Percentiles rank a stretch among this genome's conserved stretches.
phyloP scores from a whole-genome alignment of 2,329 filamentous ascomycete species.

The Penicillium janthinellum region DNA sequence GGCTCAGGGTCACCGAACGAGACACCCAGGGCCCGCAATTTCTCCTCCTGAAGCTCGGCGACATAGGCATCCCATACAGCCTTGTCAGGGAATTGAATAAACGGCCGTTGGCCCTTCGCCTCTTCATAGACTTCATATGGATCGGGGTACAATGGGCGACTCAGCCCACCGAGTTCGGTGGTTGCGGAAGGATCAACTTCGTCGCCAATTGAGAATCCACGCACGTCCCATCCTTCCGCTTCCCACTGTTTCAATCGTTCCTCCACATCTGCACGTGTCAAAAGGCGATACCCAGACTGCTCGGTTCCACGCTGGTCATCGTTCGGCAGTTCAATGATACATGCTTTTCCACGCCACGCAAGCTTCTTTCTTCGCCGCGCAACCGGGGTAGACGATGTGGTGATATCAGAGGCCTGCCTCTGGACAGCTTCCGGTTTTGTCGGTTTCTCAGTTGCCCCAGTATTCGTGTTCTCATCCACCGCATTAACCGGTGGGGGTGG shows the following conservation, averaged over 20 bases:
- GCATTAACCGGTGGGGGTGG: constrained; percentile 38
- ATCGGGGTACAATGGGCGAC: constrained; percentile 48
- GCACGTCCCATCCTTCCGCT: constrained; percentile 46
- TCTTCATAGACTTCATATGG: constrained; percentile 41
- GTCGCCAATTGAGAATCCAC: constrained; percentile 43
- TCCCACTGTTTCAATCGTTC: constrained; percentile 45
- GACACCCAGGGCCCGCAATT: constrained; percentile 87
- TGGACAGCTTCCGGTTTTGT: constrained; percentile 15
- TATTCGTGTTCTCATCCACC: constrained; percentile 4
- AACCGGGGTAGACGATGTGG: constrained; percentile 30
- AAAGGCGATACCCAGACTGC: constrained; percentile 38
- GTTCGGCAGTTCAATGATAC: constrained; percentile 68
- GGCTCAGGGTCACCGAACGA: constrained; percentile 75
- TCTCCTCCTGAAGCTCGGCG: constrained; percentile 81
- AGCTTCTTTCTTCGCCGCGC: constrained; percentile 66
- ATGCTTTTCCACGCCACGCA: constrained; percentile 73
- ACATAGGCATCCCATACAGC: constrained; percentile 76
- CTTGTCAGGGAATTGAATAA: constrained; percentile 48
- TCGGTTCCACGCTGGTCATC: constrained; percentile 65
- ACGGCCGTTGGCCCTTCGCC: constrained; percentile 33
- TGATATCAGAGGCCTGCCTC: constrained; percentile 20
- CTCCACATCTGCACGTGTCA: constrained; percentile 44
- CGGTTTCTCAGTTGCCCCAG: constrained; percentile 3
- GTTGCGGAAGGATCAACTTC: constrained; percentile 30
- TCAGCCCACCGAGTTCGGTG: constrained; percentile 43